Conservation (phyloP, 768 basidiomycete genomes). For the Strobilomyces dryophilus region DNA sequence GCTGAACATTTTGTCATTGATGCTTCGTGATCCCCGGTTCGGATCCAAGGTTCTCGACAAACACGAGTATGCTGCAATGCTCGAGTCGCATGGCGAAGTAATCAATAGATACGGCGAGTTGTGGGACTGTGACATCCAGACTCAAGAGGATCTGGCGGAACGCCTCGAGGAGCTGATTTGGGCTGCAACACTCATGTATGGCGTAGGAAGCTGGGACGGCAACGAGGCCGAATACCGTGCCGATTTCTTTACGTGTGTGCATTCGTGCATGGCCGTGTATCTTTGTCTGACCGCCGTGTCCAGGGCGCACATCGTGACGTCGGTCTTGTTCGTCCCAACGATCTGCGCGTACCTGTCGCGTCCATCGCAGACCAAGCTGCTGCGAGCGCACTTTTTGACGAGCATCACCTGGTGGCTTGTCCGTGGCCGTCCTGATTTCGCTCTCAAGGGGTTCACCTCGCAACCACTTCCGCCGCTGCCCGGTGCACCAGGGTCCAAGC, state of each 20-base stretch:
- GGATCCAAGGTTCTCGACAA: slow-evolving; percentile 28
- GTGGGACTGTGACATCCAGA: slow-evolving; percentile 42
- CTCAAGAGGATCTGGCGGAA: slow-evolving; percentile 37
- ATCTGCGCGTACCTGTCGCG: slow-evolving; percentile 50
- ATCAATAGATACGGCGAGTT: slow-evolving; percentile 41
- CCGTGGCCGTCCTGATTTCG: slow-evolving; percentile 44
- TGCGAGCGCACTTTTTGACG: slow-evolving; percentile 55
- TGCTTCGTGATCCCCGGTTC: slow-evolving; percentile 47
- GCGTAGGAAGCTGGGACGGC: slow-evolving; percentile 49
- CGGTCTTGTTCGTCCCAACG: slow-evolving; percentile 56
- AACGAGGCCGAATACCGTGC: slow-evolving; percentile 43
- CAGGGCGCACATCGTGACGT: slow-evolving; percentile 71
- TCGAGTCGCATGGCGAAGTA: slow-evolving; percentile 35
- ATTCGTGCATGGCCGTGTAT: background rate
- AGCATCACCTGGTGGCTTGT: slow-evolving; percentile 53
- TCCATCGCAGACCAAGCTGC: slow-evolving; percentile 48
- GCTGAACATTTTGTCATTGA: slow-evolving; percentile 49
- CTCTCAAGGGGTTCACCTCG: slow-evolving; percentile 37
- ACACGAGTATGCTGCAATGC: slow-evolving; percentile 33
- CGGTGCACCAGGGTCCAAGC: slow-evolving; percentile 8
- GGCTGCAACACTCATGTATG: slow-evolving; percentile 55
- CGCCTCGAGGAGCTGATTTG: slow-evolving; percentile 65
- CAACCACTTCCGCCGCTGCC: slow-evolving; percentile 21
- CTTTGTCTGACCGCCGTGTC: slow-evolving; percentile 1
- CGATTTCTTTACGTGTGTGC: slow-evolving; percentile 62